Evolutionary conservation across 2,329 filamentous ascomycete genomes (phyloP), one percentile per base, ranked within the genome.

Genomic region (Talaromyces atroroseus): DNA sequence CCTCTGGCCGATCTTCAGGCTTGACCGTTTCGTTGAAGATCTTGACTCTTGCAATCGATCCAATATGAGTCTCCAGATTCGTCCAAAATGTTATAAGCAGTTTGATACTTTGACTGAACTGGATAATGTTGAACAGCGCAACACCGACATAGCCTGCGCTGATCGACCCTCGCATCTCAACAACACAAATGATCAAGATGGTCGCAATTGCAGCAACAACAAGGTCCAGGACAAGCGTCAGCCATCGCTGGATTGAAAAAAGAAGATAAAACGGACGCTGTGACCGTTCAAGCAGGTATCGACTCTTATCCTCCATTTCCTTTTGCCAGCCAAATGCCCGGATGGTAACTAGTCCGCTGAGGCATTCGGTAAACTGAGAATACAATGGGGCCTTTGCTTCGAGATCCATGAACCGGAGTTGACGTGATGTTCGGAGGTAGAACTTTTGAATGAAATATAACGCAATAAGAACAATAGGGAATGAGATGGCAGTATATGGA

Each of bases 381-480:
- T 81, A 84, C 0, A 85, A 68, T 0, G 82, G 82, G 0, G 79
- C 78, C 60, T 86, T 85, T 1, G 80, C 77, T 64, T 87, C 84
- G 1, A 87, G 74, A 47, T 86, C 83, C 11, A 87, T 66, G 20
- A 84, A 74, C 49, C 83, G 76, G 7, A 87, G 65, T 64, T 86
- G 83, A 0, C 82, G 72, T 0, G 82, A 85, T 0, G 83, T 86
- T 0, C 80, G 74, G 2, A 86, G 73, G 61, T 86, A 86, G 49
- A 83, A 76, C 52, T 74, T 79, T 59, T 85, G 82, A 0, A 85
- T 66, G 2, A 72, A 58, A 54, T 78, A 85, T 0, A 84, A 58
- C 0, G 77, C 59, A 0, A 63, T 67, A 8, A 76, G 58, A 2
- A 84, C 62, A 2, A 80, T 66, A 0, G 82, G 82, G 56, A 84